Evolutionary conservation across 768 basidiomycete species (phyloP), one percentile per base, ranked within the genome.

Genomic region (Pleurotus ostreatus): DNA sequence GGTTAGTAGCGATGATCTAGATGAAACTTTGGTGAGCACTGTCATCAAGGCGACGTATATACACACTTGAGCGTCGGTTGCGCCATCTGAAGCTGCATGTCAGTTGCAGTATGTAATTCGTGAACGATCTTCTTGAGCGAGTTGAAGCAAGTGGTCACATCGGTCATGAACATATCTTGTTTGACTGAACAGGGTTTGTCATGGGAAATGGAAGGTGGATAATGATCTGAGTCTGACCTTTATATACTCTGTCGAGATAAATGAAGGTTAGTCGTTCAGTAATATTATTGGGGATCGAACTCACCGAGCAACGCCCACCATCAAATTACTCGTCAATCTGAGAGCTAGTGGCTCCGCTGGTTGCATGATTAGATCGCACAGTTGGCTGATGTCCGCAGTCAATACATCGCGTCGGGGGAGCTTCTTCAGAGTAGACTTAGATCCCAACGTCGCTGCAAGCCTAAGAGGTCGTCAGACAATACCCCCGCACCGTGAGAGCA

Each of bases 391-490:
- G 68, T 96, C 87, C 37, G 92, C 91, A 2, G 83, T 85, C 62
- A 92, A 74, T n/a, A 95, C 86, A 54, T 90, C 89, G 60, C 86
- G 84, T 68, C 83, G 87, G 2, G 92, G 87, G 3, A 96, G 74
- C 64, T 88, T 93, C 65, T 83, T 91, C 71, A 93, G 89, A 12
- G 84, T 81, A n/a, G 90, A 89, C 71, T 86, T 89, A 6, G 92
- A 86, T 41, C 94, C 94, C 20, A 95, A 75, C 1, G 94, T 96
- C 1, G 94, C 93, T 6, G 92, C 92, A 20, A 96, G 83, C 94
- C 94, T 96, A 57, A 59, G 57, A 34, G 30, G 30, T 34, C 8
- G 30, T 34, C 30, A 34, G 30, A 34, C 9, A 4, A 34, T 8
- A 8, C 11, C 9, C 1, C 30, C 8, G 9, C 30, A 34, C 30